A percentile compares a stretch with the other conserved stretches of the same genome.
These are phyloP conservation scores for Chimonanthus praecox DNA, from an alignment of 164 flowering plant genomes.

Conservation along the genomic window DNA sequence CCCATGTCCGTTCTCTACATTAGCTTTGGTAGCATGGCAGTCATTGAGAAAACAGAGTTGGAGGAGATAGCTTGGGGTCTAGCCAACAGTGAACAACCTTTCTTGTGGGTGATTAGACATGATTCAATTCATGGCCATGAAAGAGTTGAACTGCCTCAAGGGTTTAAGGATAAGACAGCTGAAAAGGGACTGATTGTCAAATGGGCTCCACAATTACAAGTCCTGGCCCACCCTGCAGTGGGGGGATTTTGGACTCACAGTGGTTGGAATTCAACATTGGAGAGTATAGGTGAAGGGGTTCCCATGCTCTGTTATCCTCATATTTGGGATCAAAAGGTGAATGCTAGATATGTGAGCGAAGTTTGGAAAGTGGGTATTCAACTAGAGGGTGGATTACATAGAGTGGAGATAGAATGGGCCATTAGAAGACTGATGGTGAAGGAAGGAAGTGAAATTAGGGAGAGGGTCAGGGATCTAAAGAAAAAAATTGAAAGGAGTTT, in stretches of 20 bases:
- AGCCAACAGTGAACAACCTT: no score
- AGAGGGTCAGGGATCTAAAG: no score
- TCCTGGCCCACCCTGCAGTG: slow-evolving; percentile 29
- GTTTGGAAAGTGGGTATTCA: no score
- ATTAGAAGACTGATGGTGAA: no score
- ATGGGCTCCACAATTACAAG: slow-evolving; percentile 24
- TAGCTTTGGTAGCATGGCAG: slow-evolving; percentile 62
- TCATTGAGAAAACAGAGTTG: slow-evolving; percentile 12
- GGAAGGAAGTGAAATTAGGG: no score
- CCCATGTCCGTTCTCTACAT: slow-evolving; percentile 47
- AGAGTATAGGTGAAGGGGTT: slow-evolving; percentile 21
- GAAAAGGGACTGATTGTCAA: not conserved
- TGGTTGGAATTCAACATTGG: slow-evolving; percentile 22
- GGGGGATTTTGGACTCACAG: slow-evolving; percentile 31
- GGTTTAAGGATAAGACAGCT: not conserved
- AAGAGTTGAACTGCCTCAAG: not conserved
- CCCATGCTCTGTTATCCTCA: slow-evolving; percentile 30
- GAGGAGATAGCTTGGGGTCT: slow-evolving; percentile 28
- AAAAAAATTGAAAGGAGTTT: no score
- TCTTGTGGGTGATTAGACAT: no score
- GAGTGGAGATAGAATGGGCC: not conserved
- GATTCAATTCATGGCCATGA: no score
- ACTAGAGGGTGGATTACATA: slow-evolving; percentile 16
- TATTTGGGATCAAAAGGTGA: no score
- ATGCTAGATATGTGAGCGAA: no score